Evolutionary conservation across 1,284 basidiomycete species (phyloP).

Genomic region (Microbotryum silenes-acaulis): DNA sequence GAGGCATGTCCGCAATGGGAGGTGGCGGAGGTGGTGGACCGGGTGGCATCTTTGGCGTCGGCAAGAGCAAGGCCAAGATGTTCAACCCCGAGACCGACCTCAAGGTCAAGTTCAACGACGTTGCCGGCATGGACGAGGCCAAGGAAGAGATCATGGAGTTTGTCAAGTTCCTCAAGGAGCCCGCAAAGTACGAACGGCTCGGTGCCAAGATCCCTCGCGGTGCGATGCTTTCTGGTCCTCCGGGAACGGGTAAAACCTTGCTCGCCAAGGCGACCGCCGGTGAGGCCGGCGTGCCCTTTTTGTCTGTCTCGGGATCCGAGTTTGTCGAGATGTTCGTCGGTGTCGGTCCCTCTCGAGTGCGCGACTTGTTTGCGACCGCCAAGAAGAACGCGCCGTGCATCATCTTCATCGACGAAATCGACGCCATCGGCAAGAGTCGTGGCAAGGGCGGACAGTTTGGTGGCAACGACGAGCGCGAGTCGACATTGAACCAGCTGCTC

Average conservation of each 20-base stretch:
- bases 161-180: slow-evolving; percentile 97
- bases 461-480: slow-evolving; percentile 96
- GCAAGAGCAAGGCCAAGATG: slow-evolving; percentile 88
- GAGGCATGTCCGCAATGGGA: slow-evolving; percentile 42
- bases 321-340: slow-evolving; percentile 99
- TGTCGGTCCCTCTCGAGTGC: slow-evolving; percentile 93
- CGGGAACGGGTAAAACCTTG: slow-evolving; percentile 96
- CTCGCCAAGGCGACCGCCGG: slow-evolving; percentile 97
- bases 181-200: slow-evolving; percentile 85
- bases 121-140: slow-evolving; percentile 99
- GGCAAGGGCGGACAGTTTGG: slow-evolving; percentile 79
- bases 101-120: slow-evolving; percentile 86
- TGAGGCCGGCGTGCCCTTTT: slow-evolving; percentile 93
- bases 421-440: slow-evolving; percentile 94
- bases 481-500: slow-evolving; percentile 92
- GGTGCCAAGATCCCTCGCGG: slow-evolving; percentile 98
- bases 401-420: slow-evolving; percentile 99
- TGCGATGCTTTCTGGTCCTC: slow-evolving; percentile 94
- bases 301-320: slow-evolving; percentile 96
- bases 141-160: slow-evolving; percentile 99
- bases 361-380: slow-evolving; percentile 93
- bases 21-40: slow-evolving; percentile 51
- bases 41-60: slow-evolving; percentile 94
- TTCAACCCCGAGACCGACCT: slow-evolving; percentile 90
- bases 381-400: slow-evolving; percentile 98